Evolutionary conservation across 106 monocot genomes (phyloP).

Genomic region (Dendrobium officinale): DNA sequence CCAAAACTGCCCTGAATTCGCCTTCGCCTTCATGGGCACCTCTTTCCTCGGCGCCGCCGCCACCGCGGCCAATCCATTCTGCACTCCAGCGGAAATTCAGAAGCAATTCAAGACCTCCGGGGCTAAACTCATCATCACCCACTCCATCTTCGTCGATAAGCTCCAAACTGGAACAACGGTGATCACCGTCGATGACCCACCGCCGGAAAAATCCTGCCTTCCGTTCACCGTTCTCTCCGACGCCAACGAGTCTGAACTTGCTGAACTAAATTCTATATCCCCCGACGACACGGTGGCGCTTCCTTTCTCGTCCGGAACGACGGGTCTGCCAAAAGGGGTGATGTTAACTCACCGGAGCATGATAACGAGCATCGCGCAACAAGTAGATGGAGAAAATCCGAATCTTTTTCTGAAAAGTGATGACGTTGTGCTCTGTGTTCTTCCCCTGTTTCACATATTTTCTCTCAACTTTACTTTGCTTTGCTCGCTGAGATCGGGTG

Average conservation of each 20-base stretch:
- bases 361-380: slow-evolving; percentile 68
- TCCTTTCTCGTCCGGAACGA: slow-evolving; percentile 90
- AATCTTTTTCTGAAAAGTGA: slow-evolving; percentile 41
- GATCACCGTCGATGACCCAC: slow-evolving; percentile 45
- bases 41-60: slow-evolving; percentile 68
- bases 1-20: slow-evolving; percentile 75
- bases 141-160: slow-evolving; percentile 56
- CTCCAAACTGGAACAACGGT: slow-evolving; percentile 22
- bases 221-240: slow-evolving; percentile 22
- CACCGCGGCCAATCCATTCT: slow-evolving; percentile 86
- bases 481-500: slow-evolving; percentile 65
- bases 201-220: slow-evolving; percentile 30
- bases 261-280: slow-evolving; percentile 22
- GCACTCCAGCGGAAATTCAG: slow-evolving; percentile 60
- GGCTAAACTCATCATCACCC: slow-evolving; percentile 57
- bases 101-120: slow-evolving; percentile 53
- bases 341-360: slow-evolving; percentile 66
- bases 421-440: slow-evolving; percentile 86
- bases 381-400: slow-evolving; percentile 91
- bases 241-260: slow-evolving; percentile 15
- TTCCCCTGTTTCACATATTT: slow-evolving; percentile 91
- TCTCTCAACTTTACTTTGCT: slow-evolving; percentile 77
- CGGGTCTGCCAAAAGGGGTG: slow-evolving; percentile 85
- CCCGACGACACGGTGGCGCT: slow-evolving; percentile 57
- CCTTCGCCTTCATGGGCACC: slow-evolving; percentile 59